A percentile compares a stretch with the other conserved stretches of the same genome.
Evolutionary conservation across 1,284 basidiomycete genomes (phyloP).

Genomic region (Tilletia setariae): DNA sequence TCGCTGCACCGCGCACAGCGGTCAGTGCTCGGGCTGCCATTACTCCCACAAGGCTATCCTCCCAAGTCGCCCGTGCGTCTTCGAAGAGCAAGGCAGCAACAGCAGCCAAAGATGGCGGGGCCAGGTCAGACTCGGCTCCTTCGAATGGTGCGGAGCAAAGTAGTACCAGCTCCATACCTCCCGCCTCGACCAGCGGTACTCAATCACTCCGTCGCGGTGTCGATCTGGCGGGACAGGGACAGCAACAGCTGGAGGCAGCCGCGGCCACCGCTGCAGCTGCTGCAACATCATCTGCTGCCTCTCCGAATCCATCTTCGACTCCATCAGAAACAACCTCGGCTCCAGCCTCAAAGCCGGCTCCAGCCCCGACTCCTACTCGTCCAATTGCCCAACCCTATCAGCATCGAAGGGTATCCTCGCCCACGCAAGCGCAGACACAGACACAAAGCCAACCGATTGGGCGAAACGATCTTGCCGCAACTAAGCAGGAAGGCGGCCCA

Average conservation of each 20-base stretch:
- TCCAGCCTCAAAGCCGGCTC: neutral
- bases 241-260: conserved; percentile 5
- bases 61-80: neutral
- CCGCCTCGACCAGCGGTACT: neutral
- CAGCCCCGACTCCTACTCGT: neutral
- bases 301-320: neutral
- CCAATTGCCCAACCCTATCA: conserved; percentile 10
- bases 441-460: neutral
- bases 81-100: neutral
- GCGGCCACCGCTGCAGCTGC: neutral
- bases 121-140: neutral
- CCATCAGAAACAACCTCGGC: neutral
- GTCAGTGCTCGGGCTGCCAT: no score
- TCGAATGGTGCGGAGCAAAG: neutral
- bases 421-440: neutral
- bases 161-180: neutral
- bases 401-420: neutral
- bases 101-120: neutral
- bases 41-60: no score
- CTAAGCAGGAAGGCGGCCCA: neutral
- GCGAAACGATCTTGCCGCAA: neutral
- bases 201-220: neutral
- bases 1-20: no score
- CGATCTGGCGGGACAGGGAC: conserved; percentile 8
- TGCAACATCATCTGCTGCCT: neutral